Base-by-base conservation (phyloP, 495 filamentous ascomycete species). In the Penicillium macrosclerotiorum region DNA sequence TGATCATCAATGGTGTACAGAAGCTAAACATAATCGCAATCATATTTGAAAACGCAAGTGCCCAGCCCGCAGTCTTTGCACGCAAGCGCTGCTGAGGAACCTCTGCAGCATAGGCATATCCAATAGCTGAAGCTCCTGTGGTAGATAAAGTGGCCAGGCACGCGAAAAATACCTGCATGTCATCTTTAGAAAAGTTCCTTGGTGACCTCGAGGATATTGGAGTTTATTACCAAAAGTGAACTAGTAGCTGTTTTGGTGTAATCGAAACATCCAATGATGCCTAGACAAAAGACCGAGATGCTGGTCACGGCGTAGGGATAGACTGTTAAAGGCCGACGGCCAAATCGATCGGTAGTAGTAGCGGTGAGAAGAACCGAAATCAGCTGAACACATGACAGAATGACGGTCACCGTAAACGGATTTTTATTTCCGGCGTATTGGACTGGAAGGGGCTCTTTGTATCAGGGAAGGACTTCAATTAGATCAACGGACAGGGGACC, bases 1-100 rank as follows among this genome's bases (percentile, higher is more conserved):
- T 68, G 30, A 72, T 70, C 67, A 72, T 72, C 14, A 64, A 20
- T 8, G 68, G 68, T 8, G 68, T 72, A 38, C 65, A 68, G 49
- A 72, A 72, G 30, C 63, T 70, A 40, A 72, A 70, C 67, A 72
- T 70, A 35, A 64, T 69, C 7, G 55, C 65, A 17, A 72, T 47
- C 6, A 54, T 13, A 35, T 72, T 72, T 4, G 65, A 70, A 1
- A 44, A 53, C 3, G 68, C 68, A 8, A 72, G 54, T 3, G 67
- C 55, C 59, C 59, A 69, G 0, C 52, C 69, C 0, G 69, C 62
- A 16, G 69, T 72, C 17, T 60, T 53, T 11, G 69, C 67, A 40
- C 69, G 65, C 9, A 72, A 54, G 9, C 69, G 64, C 36, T 72
- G 67, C 23, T 62, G 54, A 1, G 67, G 64, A 20, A 71, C 52